Evolutionary conservation across 768 basidiomycete genomes (phyloP).

Genomic region (Amanita inopinata): DNA sequence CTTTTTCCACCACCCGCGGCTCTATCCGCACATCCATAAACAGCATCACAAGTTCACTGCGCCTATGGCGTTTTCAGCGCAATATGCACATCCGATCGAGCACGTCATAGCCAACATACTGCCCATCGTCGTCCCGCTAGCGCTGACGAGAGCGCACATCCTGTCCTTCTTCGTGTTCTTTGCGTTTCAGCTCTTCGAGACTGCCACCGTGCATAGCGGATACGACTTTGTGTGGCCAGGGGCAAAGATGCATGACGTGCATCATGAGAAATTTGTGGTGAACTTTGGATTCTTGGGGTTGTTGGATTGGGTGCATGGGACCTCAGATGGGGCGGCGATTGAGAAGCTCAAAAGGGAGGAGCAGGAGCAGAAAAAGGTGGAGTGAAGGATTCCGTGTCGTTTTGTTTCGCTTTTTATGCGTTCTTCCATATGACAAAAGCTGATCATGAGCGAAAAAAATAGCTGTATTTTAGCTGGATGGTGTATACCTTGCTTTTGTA

Average conservation of each 20-base stretch:
- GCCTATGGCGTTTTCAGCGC: slow-evolving; percentile 21
- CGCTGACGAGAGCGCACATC: slow-evolving; percentile 18
- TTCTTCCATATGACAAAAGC: no score
- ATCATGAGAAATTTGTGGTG: slow-evolving; percentile 20
- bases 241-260: slow-evolving; percentile 19
- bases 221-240: slow-evolving; percentile 19
- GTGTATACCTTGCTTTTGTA: no score
- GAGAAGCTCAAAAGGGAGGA: no score
- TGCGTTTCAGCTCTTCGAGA: slow-evolving; percentile 17
- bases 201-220: slow-evolving; percentile 21
- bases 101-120: slow-evolving; percentile 21
- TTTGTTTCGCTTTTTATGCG: no score
- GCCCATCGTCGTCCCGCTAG: slow-evolving; percentile 19
- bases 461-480: no score
- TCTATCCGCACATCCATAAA: slow-evolving; percentile 22
- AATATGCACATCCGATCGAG: slow-evolving; percentile 18
- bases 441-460: no score
- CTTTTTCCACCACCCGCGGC: slow-evolving; percentile 16
- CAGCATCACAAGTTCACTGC: slow-evolving; percentile 23
- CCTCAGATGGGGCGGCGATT: slow-evolving; percentile 7
- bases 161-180: slow-evolving; percentile 21
- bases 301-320: slow-evolving; percentile 19
- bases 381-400: no score
- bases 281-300: slow-evolving; percentile 19
- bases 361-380: no score